phyloP scores from a whole-genome alignment of 768 basidiomycete genomes.

The Russula vinacea region DNA sequence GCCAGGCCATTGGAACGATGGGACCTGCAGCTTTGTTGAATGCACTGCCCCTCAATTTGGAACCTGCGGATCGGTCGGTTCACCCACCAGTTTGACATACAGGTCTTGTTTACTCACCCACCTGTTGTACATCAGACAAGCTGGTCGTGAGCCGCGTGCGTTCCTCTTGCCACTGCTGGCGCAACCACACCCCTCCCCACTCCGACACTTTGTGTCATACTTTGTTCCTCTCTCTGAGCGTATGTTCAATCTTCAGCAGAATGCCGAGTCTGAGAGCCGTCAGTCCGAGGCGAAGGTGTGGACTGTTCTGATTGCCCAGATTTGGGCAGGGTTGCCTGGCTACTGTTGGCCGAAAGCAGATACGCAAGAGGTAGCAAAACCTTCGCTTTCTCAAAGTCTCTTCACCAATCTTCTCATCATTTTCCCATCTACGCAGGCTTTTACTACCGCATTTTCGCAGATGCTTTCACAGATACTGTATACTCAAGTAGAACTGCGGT shows the following conservation, averaged over 20 bases:
- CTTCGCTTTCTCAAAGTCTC: background rate
- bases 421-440: constrained; percentile 46
- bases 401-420: background rate
- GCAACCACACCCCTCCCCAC: constrained; percentile 73
- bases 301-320: constrained; percentile 88
- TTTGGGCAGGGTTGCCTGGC: constrained; percentile 88
- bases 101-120: constrained; percentile 10
- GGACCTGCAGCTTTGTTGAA: constrained; percentile 79
- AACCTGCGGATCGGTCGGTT: constrained; percentile 71
- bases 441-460: constrained; percentile 76
- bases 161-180: constrained; percentile 86
- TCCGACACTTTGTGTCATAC: constrained; percentile 82
- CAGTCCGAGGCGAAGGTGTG: constrained; percentile 91
- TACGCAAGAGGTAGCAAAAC: constrained; percentile 54
- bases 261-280: constrained; percentile 67
- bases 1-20: constrained; percentile 76
- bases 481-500: constrained; percentile 77
- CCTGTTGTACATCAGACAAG: constrained; percentile 44
- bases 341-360: constrained; percentile 86
- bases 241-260: constrained; percentile 85
- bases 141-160: constrained; percentile 81
- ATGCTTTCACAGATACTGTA: constrained; percentile 94
- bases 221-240: constrained; percentile 93
- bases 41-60: constrained; percentile 80
- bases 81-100: background rate